These are phyloP conservation scores for Avena insularis DNA, from an alignment of 176 grass and related monocot genomes.

Conservation along the genomic window DNA sequence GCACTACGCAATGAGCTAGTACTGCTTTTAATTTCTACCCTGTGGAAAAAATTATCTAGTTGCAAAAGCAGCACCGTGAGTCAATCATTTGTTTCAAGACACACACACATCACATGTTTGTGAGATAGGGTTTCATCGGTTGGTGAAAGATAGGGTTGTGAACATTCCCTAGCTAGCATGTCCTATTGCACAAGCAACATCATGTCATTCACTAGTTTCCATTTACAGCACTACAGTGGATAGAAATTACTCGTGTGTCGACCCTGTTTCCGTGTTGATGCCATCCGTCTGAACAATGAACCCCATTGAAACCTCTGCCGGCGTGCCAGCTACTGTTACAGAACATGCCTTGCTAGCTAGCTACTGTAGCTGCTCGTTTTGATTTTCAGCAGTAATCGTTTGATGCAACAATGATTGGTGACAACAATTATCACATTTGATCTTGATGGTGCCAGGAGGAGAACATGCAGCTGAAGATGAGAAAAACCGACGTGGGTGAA, in stretches of 20 bases:
- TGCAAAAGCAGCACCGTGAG: background rate
- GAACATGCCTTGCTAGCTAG: slow-evolving; percentile 35
- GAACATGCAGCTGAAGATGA: slow-evolving; percentile 78
- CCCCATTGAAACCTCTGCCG: slow-evolving; percentile 25
- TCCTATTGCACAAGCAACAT: slow-evolving; percentile 24
- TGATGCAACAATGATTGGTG: slow-evolving; percentile 30
- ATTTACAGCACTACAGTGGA: slow-evolving; percentile 40
- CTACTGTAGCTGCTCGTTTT: background rate
- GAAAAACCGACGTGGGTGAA: slow-evolving; percentile 52
- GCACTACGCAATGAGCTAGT: background rate
- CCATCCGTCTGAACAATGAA: slow-evolving; percentile 43
- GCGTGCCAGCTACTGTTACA: slow-evolving; percentile 39
- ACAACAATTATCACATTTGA: slow-evolving; percentile 7
- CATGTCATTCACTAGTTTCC: slow-evolving; percentile 34
- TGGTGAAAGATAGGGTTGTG: slow-evolving; percentile 3
- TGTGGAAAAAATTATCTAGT: background rate
- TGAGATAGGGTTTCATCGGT: background rate
- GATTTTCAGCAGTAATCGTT: background rate
- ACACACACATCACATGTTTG: background rate
- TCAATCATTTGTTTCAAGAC: background rate
- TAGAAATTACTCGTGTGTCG: slow-evolving; percentile 44
- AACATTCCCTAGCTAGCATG: slow-evolving; percentile 17
- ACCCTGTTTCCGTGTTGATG: slow-evolving; percentile 32
- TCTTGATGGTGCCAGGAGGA: slow-evolving; percentile 62
- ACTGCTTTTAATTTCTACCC: background rate